These are phyloP conservation scores for Fusarium goolgardi DNA, from an alignment of 2,329 filamentous ascomycete genomes.

Conservation along the genomic window DNA sequence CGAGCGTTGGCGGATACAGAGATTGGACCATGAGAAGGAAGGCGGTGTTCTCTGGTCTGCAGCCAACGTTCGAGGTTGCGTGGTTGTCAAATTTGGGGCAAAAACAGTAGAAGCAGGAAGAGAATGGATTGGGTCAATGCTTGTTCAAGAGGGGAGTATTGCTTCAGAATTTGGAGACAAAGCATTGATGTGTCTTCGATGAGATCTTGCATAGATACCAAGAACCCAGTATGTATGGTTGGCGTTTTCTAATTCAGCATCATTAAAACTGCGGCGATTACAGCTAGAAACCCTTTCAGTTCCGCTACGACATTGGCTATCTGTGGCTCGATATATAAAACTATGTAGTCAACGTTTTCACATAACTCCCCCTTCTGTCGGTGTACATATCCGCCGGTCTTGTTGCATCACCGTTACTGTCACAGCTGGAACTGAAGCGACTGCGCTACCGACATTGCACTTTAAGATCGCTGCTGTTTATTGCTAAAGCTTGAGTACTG, in stretches of 20 bases:
- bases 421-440: neutral
- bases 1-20: conserved; percentile 65
- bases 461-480: neutral
- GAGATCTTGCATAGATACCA: conserved; percentile 30
- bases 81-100: conserved; percentile 92
- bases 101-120: conserved; percentile 83
- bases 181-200: conserved; percentile 79
- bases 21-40: conserved; percentile 68
- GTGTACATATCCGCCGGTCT: neutral
- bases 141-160: conserved; percentile 79
- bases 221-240: neutral
- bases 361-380: neutral
- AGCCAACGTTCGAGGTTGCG: conserved; percentile 81
- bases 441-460: neutral
- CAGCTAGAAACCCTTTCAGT: neutral
- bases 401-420: neutral
- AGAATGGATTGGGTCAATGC: conserved; percentile 81
- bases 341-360: neutral
- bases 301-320: neutral
- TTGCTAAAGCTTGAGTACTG: neutral
- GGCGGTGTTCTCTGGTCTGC: conserved; percentile 82
- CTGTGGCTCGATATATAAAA: neutral
- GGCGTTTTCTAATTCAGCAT: neutral
- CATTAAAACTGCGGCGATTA: neutral
- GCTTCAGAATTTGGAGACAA: conserved; percentile 80